Evolutionary conservation across 2,329 filamentous ascomycete genomes (phyloP), one percentile per base, ranked within the genome.

Genomic region (Apiospora aurea): DNA sequence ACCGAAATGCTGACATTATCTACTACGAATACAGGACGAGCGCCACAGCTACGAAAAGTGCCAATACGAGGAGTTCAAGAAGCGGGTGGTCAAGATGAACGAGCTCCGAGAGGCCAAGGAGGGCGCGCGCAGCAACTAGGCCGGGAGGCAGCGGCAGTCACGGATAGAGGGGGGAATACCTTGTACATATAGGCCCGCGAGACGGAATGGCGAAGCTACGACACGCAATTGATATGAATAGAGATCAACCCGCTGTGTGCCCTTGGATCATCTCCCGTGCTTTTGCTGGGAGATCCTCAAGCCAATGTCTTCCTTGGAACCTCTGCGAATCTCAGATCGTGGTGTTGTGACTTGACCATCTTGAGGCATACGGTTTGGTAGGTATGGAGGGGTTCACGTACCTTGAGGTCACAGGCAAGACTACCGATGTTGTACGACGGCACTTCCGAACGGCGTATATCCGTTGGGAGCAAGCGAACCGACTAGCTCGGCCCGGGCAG

Each of bases 61-160:
- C 90, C 96, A 99, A 81, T 99, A 99, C 85, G 93, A 93, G 76
- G 96, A 98, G 83, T 99, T 99, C 89, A 97, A 97, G 91, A 94
- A 96, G 89, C 92, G 96, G 72, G 96, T 99, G 76, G 94, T 93
- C 81, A 98, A 97, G 91, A 99, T 99, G 96, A 91, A 98, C 79
- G 95, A 99, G 87, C 85, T 99, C 81, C 90, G 95, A 81, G 95
- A 91, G 77, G 91, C 93, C 73, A 97, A 97, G 89, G 90, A 86
- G 72, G 95, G 94, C 74, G 91, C 89, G 79, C 90, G 96, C 83
- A 97, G 93, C 88, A 98, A 97, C 85, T 97, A 70, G 46, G 14
- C 41, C 13, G 21, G 1, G 1, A 2, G 16, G 14, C 44, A 16
- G 16, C 1, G 10, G 26, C 24, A 4, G 66, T 21, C 11, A n/a